Conservation (phyloP, 2,329 filamentous ascomycete species). For the Didymella pinodella region DNA sequence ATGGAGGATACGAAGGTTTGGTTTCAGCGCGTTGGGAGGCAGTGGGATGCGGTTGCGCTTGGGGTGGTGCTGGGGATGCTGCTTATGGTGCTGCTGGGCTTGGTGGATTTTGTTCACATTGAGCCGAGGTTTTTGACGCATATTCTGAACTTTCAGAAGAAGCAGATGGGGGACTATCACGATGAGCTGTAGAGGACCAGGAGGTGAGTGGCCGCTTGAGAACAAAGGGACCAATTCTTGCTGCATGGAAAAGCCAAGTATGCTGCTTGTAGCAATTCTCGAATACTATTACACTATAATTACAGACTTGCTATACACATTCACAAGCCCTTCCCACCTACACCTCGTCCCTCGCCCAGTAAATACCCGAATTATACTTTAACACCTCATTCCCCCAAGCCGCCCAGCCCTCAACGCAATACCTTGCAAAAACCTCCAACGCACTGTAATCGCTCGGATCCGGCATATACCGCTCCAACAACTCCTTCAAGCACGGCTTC, state of each 20-base stretch:
- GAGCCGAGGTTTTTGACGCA: conserved; percentile 31
- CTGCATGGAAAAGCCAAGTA: too few species aligned
- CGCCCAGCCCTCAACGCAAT: conserved; percentile 78
- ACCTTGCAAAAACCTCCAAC: conserved; percentile 80
- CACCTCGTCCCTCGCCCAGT: conserved; percentile 52
- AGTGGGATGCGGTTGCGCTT: conserved; percentile 34
- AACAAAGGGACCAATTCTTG: too few species aligned
- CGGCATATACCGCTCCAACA: conserved; percentile 66
- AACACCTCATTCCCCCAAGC: conserved; percentile 79
- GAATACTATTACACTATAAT: conserved; percentile 6
- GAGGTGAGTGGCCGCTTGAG: neutral
- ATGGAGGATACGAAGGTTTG: conserved; percentile 52
- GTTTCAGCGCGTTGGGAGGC: conserved; percentile 34
- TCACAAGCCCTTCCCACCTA: neutral
- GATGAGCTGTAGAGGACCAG: conserved; percentile 5
- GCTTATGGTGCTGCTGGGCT: conserved; percentile 31
- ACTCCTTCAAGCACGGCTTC: conserved; percentile 73
- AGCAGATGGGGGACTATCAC: conserved; percentile 28
- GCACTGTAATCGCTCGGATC: conserved; percentile 58
- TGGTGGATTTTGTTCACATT: conserved; percentile 27
- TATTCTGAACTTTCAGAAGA: conserved; percentile 35
- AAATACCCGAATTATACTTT: conserved; percentile 69
- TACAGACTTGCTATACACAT: neutral
- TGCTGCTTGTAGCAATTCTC: neutral
- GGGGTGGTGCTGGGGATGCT: conserved; percentile 32